Base-by-base conservation (phyloP, 1,139 yeast genomes). In the Yamadazyma membranifaciens region DNA sequence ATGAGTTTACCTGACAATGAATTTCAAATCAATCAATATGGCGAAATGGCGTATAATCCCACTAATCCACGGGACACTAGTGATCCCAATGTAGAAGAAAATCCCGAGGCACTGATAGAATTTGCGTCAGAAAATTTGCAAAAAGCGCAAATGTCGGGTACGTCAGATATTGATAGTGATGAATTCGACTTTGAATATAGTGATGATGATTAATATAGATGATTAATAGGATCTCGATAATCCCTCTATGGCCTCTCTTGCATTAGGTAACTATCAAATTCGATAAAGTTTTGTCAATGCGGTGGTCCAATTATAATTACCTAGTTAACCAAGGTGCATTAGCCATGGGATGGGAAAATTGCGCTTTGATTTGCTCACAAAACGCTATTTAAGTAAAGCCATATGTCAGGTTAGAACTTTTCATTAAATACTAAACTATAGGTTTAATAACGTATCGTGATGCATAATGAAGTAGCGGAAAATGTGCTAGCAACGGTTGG, bases 401-500 rank as follows among this genome's bases (percentile, higher is more conserved):
- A 15, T 13, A 6, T 9, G 24, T 28, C 9, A 10, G 20, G n/a
- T 13, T 32, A 12, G 10, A 6, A 20, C 7, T 20, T 20, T 20
- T 20, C 24, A 20, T 5, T 20, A 7, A 6, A 36, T 11, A 20
- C 24, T 20, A 20, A 20, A 20, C 12, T n/a, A 7, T 28, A 6
- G 3, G 12, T 7, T 28, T 3, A 28, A 10, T n/a, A 6, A n/a
- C 14, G 11, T 10, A 15, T 12, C 11, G 31, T n/a, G 10, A 43
- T 62, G 64, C 33, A 45, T 33, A 60, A 59, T 48, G 54, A 43
- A 22, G 70, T 68, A 10, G 87, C 87, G 1, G 80, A 87, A 20
- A 87, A 87, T 39, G 89, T 86, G 7, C 71, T 88, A 45, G 96
- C 87, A n/a, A 87, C 96, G 7, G 72, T 85, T 2, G 97, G 96